Percentiles rank a stretch among this genome's conserved stretches.
phyloP scores from a whole-genome alignment of 306 rosid genomes.

The Arachis stenosperma region DNA sequence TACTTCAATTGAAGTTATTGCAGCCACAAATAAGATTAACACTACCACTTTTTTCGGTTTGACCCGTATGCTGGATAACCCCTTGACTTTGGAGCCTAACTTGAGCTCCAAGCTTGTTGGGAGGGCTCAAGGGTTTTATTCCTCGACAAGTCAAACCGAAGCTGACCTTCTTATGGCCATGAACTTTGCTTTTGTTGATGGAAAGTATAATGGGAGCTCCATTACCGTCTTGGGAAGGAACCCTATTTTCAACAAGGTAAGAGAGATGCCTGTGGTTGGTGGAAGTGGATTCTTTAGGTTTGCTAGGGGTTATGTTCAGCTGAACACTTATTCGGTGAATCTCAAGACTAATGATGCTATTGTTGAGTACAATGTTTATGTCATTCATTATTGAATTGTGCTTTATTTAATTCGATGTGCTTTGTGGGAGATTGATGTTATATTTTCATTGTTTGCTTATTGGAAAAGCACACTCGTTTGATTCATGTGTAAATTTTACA shows the following conservation, averaged over 20 bases:
- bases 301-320: slow-evolving; percentile 66
- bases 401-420: too few relatives aligned
- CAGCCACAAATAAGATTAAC: slow-evolving; percentile 27
- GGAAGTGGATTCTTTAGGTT: slow-evolving; percentile 82
- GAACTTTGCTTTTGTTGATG: slow-evolving; percentile 66
- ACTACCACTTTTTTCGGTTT: slow-evolving; percentile 43
- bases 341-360: slow-evolving; percentile 50
- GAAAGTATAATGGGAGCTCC: slow-evolving; percentile 81
- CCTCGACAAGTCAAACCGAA: slow-evolving; percentile 49
- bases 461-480: too few relatives aligned
- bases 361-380: slow-evolving; percentile 63
- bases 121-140: slow-evolving; percentile 63
- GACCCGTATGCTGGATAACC: slow-evolving; percentile 45
- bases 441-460: too few relatives aligned
- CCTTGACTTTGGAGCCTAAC: slow-evolving; percentile 50
- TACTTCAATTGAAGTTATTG: slow-evolving; percentile 37
- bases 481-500: too few relatives aligned
- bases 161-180: slow-evolving; percentile 56
- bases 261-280: slow-evolving; percentile 81
- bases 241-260: slow-evolving; percentile 44
- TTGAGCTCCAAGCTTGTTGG: slow-evolving; percentile 49
- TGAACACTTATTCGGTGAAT: slow-evolving; percentile 41
- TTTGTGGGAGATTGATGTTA: too few relatives aligned
- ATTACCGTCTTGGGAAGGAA: slow-evolving; percentile 68
- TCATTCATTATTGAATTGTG: slow-evolving; percentile 37